These are phyloP conservation scores for Botrytis squamosa DNA, from an alignment of 2,329 filamentous ascomycete species.

Conservation along the genomic window DNA sequence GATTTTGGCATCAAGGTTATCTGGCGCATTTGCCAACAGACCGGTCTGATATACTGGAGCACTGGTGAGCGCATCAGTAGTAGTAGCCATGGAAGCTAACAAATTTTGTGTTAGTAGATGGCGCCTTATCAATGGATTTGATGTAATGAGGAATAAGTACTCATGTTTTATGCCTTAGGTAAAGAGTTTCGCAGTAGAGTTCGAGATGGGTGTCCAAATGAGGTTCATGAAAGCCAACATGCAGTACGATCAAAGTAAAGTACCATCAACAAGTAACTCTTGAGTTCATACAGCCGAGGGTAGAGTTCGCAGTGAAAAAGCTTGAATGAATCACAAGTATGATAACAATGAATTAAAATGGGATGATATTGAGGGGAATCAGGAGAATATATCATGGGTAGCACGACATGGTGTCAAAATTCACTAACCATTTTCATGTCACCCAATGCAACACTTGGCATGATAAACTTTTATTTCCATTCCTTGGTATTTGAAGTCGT, in stretches of 20 bases:
- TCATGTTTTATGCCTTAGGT: background rate
- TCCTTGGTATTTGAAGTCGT: background rate
- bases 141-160: background rate
- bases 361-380: background rate
- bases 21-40: conserved; percentile 4
- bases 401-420: background rate
- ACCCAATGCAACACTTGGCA: background rate
- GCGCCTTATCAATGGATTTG: background rate
- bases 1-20: conserved; percentile 17
- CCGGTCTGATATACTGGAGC: conserved; percentile 14
- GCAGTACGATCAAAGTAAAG: background rate
- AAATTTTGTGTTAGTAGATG: background rate
- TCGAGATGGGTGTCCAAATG: background rate
- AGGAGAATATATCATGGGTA: background rate
- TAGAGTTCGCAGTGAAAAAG: background rate
- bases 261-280: background rate
- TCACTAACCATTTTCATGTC: background rate
- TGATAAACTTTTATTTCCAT: background rate
- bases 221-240: background rate
- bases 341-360: background rate
- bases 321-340: background rate
- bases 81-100: conserved; percentile 9
- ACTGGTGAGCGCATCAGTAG: conserved; percentile 14
- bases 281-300: background rate
- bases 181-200: background rate